Base-by-base conservation (phyloP, 202 grass and related monocot genomes). In the Dendrocalamus latiflorus region DNA sequence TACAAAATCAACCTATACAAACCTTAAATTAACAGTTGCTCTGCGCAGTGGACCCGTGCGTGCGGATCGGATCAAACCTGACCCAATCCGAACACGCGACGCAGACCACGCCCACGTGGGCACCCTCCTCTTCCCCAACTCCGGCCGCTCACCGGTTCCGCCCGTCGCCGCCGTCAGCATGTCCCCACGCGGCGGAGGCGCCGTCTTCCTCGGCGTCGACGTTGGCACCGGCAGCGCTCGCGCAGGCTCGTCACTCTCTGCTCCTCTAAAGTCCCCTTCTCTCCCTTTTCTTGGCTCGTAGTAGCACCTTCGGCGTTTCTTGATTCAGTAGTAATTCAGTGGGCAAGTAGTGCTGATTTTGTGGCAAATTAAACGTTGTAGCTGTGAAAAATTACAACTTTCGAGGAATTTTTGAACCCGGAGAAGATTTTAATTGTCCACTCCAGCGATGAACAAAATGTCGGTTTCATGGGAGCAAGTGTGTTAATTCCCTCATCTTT, bases 161-260 rank as follows among this genome's bases (percentile, higher is more conserved):
- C n/a, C n/a, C n/a, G n/a, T n/a, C n/a, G 6, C 82, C 53, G 65
- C 39, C 47, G 59, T 28, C 70, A 75, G 25, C 68, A 80, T 88
- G 86, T 68, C 88, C 57, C 8, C 56, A 20, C 38, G 38, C 61
- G 48, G 70, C 61, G 38, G 82, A n/a, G 65, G 68, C 68, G 51
- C 72, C 53, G 86, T 92, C 55, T 94, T 84, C 81, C 92, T 97
- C 37, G 92, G 92, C 47, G 84, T 97, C 41, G 94, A 97, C 48
- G 94, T 97, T 41, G 94, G 91, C 65, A 97, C 94, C 8, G 90
- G 94, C 59, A 97, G 94, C 84, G 90, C 94, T 24, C 92, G 92
- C 17, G 94, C 94, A 85, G 94, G 94, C 76, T 72, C n/a, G 83
- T 70, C 13, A 20, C 38, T 20, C 43, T 83, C 20, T 58, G 36